Percentiles rank a stretch among this genome's conserved stretches.
phyloP scores from a whole-genome alignment of 306 rosid species.

The Amphicarpaea edgeworthii region DNA sequence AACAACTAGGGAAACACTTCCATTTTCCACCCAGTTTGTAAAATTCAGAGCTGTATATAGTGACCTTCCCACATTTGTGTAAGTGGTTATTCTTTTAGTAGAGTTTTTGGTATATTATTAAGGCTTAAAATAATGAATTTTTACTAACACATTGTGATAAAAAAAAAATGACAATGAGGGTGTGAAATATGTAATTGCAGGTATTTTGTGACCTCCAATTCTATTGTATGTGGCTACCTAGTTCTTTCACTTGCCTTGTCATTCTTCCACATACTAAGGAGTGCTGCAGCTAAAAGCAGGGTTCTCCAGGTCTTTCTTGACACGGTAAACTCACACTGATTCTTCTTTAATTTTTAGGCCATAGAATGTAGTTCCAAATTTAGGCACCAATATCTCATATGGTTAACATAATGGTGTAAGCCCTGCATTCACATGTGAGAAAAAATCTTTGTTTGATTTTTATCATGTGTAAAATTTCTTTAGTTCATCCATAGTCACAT shows the following conservation, averaged over 20 bases:
- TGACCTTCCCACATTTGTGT: slow-evolving; percentile 62
- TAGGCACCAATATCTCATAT: slow-evolving; percentile 15
- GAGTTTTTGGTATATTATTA: not conserved
- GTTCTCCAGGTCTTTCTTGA: slow-evolving; percentile 58
- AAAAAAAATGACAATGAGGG: not conserved
- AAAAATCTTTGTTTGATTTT: too few species aligned
- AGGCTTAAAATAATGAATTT: not conserved
- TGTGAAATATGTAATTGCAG: slow-evolving; percentile 42
- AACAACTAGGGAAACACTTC: slow-evolving; percentile 49
- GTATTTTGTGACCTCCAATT: slow-evolving; percentile 63
- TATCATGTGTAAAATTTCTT: too few species aligned
- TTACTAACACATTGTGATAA: too few species aligned
- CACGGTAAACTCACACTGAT: slow-evolving; percentile 54
- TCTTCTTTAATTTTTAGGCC: slow-evolving; percentile 5
- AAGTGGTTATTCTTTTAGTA: slow-evolving; percentile 1
- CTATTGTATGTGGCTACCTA: slow-evolving; percentile 62
- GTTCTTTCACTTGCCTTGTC: slow-evolving; percentile 58
- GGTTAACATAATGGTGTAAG: too few species aligned
- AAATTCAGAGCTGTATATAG: slow-evolving; percentile 43
- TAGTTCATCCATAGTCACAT: too few species aligned
- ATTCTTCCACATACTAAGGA: slow-evolving; percentile 59
- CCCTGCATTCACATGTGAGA: too few species aligned
- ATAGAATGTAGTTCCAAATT: not conserved
- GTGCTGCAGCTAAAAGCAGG: slow-evolving; percentile 49
- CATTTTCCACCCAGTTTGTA: slow-evolving; percentile 50